Conservation (phyloP, 805 yeast genomes). For the Cyberlindnera saturnus region DNA sequence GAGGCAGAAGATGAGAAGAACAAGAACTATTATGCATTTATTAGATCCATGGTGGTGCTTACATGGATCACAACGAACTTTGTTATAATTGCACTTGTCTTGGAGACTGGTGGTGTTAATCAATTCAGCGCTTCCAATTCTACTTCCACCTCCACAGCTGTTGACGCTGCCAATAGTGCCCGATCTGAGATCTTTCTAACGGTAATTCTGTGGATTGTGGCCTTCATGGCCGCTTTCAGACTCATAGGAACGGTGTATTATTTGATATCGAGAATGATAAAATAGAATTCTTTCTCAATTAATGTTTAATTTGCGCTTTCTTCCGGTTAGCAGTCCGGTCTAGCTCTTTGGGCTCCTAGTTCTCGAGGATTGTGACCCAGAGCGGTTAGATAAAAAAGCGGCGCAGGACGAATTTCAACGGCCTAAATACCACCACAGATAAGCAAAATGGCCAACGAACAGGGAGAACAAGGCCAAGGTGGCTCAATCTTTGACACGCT, state of each 20-base stretch:
- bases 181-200: conserved; percentile 68
- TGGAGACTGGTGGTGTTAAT: conserved; percentile 76
- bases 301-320: background rate
- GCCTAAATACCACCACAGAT: no score
- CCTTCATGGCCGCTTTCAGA: conserved; percentile 79
- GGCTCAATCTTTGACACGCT: conserved; percentile 5
- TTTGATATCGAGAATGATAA: conserved; percentile 33
- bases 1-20: conserved; percentile 45
- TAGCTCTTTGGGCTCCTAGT: background rate
- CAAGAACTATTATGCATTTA: conserved; percentile 81
- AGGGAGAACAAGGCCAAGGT: conserved; percentile 1
- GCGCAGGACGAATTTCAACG: background rate
- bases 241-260: conserved; percentile 69
- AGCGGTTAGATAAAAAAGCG: background rate
- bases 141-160: conserved; percentile 11
- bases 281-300: conserved; percentile 9
- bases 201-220: conserved; percentile 89
- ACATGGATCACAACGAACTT: conserved; percentile 87
- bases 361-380: background rate
- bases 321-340: background rate
- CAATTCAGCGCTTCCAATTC: conserved; percentile 24
- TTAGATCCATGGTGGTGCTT: conserved; percentile 84
- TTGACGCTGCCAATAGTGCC: background rate
- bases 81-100: conserved; percentile 72
- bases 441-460: background rate